These are phyloP conservation scores for Malassezia furfur DNA, from an alignment of 1,284 basidiomycete genomes.

Conservation along the genomic window DNA sequence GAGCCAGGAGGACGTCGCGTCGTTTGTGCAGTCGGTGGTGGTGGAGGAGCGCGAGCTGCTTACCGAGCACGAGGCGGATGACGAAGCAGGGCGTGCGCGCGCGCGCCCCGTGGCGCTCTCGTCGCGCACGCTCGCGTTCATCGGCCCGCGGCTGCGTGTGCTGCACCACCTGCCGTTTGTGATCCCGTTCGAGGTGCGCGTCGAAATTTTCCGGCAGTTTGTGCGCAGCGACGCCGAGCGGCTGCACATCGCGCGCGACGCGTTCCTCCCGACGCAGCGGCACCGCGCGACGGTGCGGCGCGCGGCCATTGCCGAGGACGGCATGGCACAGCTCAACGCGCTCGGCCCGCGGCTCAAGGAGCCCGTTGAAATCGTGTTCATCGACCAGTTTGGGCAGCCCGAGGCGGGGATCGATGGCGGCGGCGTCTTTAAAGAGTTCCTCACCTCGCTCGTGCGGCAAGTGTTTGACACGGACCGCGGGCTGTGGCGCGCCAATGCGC, in stretches of 20 bases:
- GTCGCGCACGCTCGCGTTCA: conserved; percentile 61
- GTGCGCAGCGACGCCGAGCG: conserved; percentile 26
- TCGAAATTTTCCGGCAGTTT: conserved; percentile 63
- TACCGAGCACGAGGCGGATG: conserved; percentile 3
- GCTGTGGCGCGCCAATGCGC: conserved; percentile 77
- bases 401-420: conserved; percentile 93
- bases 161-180: conserved; percentile 94
- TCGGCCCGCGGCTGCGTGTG: conserved; percentile 76
- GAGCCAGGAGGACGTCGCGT: conserved; percentile 61
- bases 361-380: conserved; percentile 73
- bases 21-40: conserved; percentile 81
- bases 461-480: conserved; percentile 90
- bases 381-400: conserved; percentile 75
- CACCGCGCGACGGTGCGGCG: conserved; percentile 60
- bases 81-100: neutral
- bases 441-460: conserved; percentile 68
- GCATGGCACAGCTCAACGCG: conserved; percentile 60
- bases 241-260: conserved; percentile 13
- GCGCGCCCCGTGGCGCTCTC: conserved; percentile 12
- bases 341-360: conserved; percentile 66
- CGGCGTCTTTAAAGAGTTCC: conserved; percentile 94
- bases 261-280: conserved; percentile 17
- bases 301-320: conserved; percentile 71
- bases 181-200: conserved; percentile 81
- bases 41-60: conserved; percentile 38